These are phyloP conservation scores for Saccharomyces uvarum DNA, from an alignment of 1,139 yeast genomes.

Conservation along the genomic window DNA sequence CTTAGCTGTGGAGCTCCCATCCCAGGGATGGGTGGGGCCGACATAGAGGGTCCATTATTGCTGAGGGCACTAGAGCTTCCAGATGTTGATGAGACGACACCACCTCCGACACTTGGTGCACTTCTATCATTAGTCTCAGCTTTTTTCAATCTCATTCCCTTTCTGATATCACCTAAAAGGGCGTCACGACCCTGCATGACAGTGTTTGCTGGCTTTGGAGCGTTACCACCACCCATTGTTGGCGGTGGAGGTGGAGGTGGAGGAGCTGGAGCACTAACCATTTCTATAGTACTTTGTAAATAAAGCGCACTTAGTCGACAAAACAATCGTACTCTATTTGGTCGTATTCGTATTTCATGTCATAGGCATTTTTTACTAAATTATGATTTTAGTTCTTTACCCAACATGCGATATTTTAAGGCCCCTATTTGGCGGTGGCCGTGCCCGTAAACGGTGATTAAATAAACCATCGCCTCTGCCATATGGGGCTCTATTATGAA, in stretches of 20 bases:
- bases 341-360: background rate
- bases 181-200: constrained; percentile 58
- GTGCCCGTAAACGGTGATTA: background rate
- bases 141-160: constrained; percentile 68
- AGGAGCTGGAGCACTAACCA: constrained; percentile 26
- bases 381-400: background rate
- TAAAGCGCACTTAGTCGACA: background rate
- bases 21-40: constrained; percentile 29
- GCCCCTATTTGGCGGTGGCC: background rate
- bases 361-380: background rate
- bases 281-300: background rate
- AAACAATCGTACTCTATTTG: background rate
- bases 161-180: constrained; percentile 74
- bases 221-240: constrained; percentile 11
- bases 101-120: constrained; percentile 43
- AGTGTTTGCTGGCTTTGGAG: constrained; percentile 21
- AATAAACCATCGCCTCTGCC: background rate
- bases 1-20: constrained; percentile 48
- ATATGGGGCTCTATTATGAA: background rate
- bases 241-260: constrained; percentile 32
- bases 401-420: background rate
- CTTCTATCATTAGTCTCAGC: constrained; percentile 68
- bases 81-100: constrained; percentile 1
- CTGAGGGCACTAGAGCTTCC: constrained; percentile 10
- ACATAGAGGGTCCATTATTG: constrained; percentile 13